Percentiles rank a stretch among this genome's conserved stretches.
phyloP scores from a whole-genome alignment of 495 filamentous ascomycete species.

The Penicillium canescens region DNA sequence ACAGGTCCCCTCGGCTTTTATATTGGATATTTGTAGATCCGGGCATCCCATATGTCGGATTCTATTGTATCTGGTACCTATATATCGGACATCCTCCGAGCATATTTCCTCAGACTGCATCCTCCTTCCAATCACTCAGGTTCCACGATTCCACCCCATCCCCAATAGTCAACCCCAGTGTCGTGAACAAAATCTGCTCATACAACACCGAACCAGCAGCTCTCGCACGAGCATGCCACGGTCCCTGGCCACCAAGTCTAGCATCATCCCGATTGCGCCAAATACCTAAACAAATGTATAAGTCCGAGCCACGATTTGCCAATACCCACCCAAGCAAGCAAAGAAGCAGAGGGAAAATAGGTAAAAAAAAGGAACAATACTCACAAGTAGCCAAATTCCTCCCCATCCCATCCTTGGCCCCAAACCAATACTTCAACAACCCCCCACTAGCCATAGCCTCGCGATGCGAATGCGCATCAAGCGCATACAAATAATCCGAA shows the following conservation, averaged over 20 bases:
- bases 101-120: neutral
- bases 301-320: neutral
- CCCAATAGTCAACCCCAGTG: conserved; percentile 58
- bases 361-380: conserved; percentile 12
- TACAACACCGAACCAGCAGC: conserved; percentile 38
- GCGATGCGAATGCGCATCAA: conserved; percentile 74
- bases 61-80: neutral
- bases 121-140: conserved; percentile 56
- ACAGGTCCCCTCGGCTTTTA: neutral
- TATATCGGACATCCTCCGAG: neutral
- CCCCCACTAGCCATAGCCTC: conserved; percentile 78
- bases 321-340: neutral
- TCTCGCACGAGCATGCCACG: conserved; percentile 48
- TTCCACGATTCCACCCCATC: conserved; percentile 59
- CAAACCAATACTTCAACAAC: conserved; percentile 91
- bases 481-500: conserved; percentile 57
- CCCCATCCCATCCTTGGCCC: conserved; percentile 59
- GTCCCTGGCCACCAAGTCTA: conserved; percentile 62
- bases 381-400: conserved; percentile 74
- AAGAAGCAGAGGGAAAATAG: neutral
- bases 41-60: neutral
- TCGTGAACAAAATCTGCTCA: conserved; percentile 59
- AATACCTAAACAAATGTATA: conserved; percentile 40
- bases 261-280: conserved; percentile 75
- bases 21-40: neutral